A percentile compares a stretch with the other conserved stretches of the same genome.
Conservation (phyloP, 805 yeast species). For the Starmerella kuoi region DNA sequence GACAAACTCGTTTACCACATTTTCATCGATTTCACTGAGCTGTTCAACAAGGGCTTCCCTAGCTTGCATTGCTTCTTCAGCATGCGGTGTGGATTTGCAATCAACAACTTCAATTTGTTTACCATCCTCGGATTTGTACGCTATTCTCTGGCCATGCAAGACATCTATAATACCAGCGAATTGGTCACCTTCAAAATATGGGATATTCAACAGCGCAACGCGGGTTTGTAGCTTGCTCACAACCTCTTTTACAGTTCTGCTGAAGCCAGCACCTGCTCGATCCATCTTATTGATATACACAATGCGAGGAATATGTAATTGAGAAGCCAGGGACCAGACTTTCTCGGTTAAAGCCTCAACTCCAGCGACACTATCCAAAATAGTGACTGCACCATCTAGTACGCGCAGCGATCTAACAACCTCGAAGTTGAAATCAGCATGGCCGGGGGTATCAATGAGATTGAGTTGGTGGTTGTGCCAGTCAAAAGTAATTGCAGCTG, state of each 20-base stretch:
- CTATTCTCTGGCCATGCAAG: slow-evolving; percentile 38
- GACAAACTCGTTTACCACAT: slow-evolving; percentile 60
- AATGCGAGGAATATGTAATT: slow-evolving; percentile 56
- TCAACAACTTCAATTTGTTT: slow-evolving; percentile 36
- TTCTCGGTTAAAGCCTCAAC: slow-evolving; percentile 97
- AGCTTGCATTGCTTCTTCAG: slow-evolving; percentile 32
- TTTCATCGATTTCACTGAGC: slow-evolving; percentile 70
- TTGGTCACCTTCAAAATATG: slow-evolving; percentile 47
- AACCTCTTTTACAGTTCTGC: slow-evolving; percentile 77
- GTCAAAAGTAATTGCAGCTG: slow-evolving; percentile 85
- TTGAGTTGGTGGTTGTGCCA: slow-evolving; percentile 74
- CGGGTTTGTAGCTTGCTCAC: slow-evolving; percentile 62
- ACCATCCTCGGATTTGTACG: slow-evolving; percentile 44
- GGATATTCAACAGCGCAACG: slow-evolving; percentile 64
- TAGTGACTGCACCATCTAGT: slow-evolving; percentile 86
- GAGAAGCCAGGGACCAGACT: slow-evolving; percentile 81
- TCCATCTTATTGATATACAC: slow-evolving; percentile 92
- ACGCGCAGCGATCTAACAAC: slow-evolving; percentile 82
- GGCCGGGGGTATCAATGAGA: slow-evolving; percentile 94
- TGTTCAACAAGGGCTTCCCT: slow-evolving; percentile 66
- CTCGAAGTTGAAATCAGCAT: slow-evolving; percentile 93
- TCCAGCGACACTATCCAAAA: slow-evolving; percentile 92
- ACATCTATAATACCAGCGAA: slow-evolving; percentile 73
- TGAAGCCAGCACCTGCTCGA: slow-evolving; percentile 87
- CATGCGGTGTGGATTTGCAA: slow-evolving; percentile 21